Conservation (phyloP, 2,329 filamentous ascomycete genomes). For the Proliferodiscus dingleyae region DNA sequence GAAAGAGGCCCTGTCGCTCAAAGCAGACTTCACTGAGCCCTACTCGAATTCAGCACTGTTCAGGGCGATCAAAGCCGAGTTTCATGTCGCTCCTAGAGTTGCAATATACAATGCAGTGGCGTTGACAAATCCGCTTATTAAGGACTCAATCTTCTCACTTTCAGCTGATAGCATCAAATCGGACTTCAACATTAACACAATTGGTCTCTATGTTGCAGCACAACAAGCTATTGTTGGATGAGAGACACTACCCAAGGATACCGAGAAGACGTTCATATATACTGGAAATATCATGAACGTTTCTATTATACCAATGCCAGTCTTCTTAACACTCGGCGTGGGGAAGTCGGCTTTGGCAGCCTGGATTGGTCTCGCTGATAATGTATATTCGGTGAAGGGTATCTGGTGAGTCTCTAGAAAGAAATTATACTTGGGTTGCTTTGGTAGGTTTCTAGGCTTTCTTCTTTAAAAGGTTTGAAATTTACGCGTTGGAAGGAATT, state of each 20-base stretch:
- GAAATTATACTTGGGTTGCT: too few species aligned
- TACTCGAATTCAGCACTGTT: not conserved
- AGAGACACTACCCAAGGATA: not conserved
- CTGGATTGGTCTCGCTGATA: not conserved
- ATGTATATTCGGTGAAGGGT: not conserved
- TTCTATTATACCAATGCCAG: not conserved
- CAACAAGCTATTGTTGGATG: not conserved
- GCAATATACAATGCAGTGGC: not conserved
- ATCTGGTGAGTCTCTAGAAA: conserved; percentile 1
- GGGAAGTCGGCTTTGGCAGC: conserved; percentile 2
- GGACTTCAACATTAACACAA: not conserved
- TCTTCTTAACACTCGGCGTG: not conserved
- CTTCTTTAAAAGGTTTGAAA: too few species aligned
- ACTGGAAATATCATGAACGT: conserved; percentile 2
- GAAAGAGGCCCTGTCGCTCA: not conserved
- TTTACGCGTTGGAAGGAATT: too few species aligned
- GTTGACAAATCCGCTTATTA: not conserved
- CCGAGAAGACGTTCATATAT: conserved; percentile 4
- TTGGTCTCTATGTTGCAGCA: not conserved
- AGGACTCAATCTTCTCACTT: not conserved
- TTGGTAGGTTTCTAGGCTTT: too few species aligned
- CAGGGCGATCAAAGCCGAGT: not conserved
- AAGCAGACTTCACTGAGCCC: not conserved
- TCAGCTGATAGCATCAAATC: not conserved
- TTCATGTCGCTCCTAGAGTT: not conserved